phyloP scores from a whole-genome alignment of 2,329 filamentous ascomycete species.

The Fusarium sp. region DNA sequence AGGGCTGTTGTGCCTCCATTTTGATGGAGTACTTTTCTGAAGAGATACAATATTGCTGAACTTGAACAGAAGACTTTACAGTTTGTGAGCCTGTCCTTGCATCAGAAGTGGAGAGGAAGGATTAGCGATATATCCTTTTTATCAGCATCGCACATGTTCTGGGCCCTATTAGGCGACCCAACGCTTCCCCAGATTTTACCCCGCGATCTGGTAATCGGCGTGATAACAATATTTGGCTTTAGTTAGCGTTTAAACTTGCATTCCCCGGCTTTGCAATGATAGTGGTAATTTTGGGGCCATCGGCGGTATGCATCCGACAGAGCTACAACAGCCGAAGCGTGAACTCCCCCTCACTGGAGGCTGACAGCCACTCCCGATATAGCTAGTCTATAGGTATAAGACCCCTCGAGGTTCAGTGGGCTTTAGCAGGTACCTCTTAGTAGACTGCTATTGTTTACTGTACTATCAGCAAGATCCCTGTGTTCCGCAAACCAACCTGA shows the following conservation, averaged over 20 bases:
- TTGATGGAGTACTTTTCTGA: background rate
- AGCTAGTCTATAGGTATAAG: slow-evolving; percentile 3
- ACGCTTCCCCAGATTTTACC: slow-evolving; percentile 2
- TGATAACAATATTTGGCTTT: background rate
- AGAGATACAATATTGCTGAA: accelerated
- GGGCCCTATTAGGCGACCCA: background rate
- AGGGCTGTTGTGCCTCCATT: background rate
- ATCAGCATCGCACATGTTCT: background rate
- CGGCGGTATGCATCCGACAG: background rate
- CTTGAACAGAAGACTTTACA: background rate
- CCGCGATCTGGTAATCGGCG: background rate
- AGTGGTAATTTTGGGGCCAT: background rate
- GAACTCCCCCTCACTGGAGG: background rate
- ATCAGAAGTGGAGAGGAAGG: background rate
- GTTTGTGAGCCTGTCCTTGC: background rate
- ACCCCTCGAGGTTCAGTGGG: background rate
- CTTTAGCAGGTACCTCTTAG: background rate
- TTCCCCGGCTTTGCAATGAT: background rate
- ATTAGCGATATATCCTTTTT: slow-evolving; percentile 1
- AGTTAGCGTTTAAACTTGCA: background rate
- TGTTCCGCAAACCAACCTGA: background rate
- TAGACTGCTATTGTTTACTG: background rate
- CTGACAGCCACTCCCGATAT: background rate
- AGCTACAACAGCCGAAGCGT: background rate
- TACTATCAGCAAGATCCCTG: no score